Percentiles rank a stretch among this genome's conserved stretches.
phyloP scores from a whole-genome alignment of 2,329 filamentous ascomycete species.

The Westerdykella ornata region DNA sequence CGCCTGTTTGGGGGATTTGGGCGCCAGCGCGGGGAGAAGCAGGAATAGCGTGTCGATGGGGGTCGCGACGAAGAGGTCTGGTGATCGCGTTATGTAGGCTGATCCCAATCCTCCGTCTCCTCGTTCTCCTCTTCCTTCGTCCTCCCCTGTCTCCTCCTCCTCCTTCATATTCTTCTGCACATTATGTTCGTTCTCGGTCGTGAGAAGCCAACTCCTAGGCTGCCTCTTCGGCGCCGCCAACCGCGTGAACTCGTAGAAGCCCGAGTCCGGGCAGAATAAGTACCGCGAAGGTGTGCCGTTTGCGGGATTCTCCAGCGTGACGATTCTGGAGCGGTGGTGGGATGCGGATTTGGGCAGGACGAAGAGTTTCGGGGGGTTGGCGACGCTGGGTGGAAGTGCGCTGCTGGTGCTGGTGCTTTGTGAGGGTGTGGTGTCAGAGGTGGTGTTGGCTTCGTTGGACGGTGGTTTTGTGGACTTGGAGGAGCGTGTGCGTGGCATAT shows the following conservation, averaged over 20 bases:
- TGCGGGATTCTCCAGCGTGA: slow-evolving; percentile 51
- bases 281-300: slow-evolving; percentile 47
- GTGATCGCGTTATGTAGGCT: slow-evolving; percentile 57
- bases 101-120: slow-evolving; percentile 14
- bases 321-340: slow-evolving; percentile 47
- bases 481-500: slow-evolving; percentile 34
- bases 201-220: slow-evolving; percentile 51
- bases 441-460: slow-evolving; percentile 17
- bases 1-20: slow-evolving; percentile 41
- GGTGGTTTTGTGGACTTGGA: slow-evolving; percentile 17
- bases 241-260: slow-evolving; percentile 56
- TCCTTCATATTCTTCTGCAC: slow-evolving; percentile 7
- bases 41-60: slow-evolving; percentile 80
- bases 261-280: slow-evolving; percentile 52
- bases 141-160: slow-evolving; percentile 5
- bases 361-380: slow-evolving; percentile 48
- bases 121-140: too few species aligned
- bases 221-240: slow-evolving; percentile 47
- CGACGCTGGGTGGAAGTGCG: slow-evolving; percentile 32
- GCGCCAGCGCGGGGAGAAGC: slow-evolving; percentile 62
- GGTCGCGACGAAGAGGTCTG: slow-evolving; percentile 78
- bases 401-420: slow-evolving; percentile 12
- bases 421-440: not conserved
- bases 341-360: slow-evolving; percentile 51
- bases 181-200: slow-evolving; percentile 10